Base-by-base conservation (phyloP, 1,139 yeast species). In the Casaregolazyma lundiana region DNA sequence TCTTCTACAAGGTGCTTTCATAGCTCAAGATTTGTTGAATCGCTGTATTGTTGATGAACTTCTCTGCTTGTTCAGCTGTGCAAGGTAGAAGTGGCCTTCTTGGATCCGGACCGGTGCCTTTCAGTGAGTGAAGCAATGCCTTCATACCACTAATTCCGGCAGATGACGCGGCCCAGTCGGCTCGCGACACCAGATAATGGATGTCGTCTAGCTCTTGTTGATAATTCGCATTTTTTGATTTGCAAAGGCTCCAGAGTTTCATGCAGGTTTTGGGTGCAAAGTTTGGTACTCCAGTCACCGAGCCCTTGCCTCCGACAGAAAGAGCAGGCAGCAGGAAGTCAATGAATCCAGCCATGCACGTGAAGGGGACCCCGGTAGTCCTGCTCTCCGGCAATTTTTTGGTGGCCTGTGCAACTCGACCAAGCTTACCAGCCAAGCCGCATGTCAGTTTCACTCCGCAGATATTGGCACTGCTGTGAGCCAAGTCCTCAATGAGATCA, bases 401-500 rank as follows among this genome's bases (percentile, higher is more conserved):
- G 42, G 58, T 51, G 46, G 62, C 64, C 41, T 62, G 61, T 13
- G 71, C 70, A 30, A 71, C 56, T 42, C 71, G 56, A 26, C 70
- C 60, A 49, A 69, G 67, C 50, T 66, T 54, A 26, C 70, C 72
- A 44, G 66, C 58, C 50, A 64, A 69, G 52, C 66, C 70, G 55
- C 73, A 71, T 16, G 76, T 69, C 46, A 71, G 65, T 54, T 73
- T 73, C 51, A 67, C 65, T 4, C 77, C 77, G 30, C 70, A 70
- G 38, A 73, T 69, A 45, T 73, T 71, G 24, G 66, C 63, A 51
- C 72, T 75, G 53, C 76, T 73, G 15, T 24, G 32, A 1, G 88
- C 70, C 49, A 90, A 67, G 6, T 87, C 75, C 46, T 75, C 78
- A 65, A 84, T 70, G 63, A 89, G 77, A 51, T 75, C 75, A 61